phyloP scores from a whole-genome alignment of 805 yeast species.

The Metschnikowia cubensis region DNA sequence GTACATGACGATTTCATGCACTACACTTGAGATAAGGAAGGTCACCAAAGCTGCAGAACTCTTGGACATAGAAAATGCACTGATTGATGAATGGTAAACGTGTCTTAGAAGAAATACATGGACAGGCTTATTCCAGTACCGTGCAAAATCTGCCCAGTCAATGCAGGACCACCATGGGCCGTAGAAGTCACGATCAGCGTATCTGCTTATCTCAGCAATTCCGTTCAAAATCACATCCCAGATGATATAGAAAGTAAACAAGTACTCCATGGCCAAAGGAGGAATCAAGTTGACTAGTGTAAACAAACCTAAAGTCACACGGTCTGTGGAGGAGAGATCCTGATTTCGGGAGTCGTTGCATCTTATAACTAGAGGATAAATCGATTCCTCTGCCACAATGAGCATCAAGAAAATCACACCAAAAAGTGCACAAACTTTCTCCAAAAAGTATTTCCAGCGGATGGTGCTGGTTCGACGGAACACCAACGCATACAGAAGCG shows the following conservation, averaged over 20 bases:
- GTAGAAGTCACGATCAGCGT: constrained; percentile 89
- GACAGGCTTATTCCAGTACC: constrained; percentile 94
- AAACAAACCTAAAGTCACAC: constrained; percentile 5
- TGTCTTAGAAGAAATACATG: constrained; percentile 86
- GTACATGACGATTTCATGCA: constrained; percentile 92
- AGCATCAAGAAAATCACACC: constrained; percentile 86
- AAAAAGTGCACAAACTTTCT: constrained; percentile 74
- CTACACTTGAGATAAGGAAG: constrained; percentile 70
- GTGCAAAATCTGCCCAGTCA: constrained; percentile 88
- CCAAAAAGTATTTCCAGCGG: constrained; percentile 63
- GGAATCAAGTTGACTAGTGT: constrained; percentile 72
- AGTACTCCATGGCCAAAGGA: constrained; percentile 69
- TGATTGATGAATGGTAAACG: constrained; percentile 87
- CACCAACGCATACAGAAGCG: constrained; percentile 75
- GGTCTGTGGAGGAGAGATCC: constrained; percentile 2
- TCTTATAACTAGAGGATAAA: constrained; percentile 68
- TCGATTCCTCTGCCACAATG: constrained; percentile 64
- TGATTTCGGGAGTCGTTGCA: constrained; percentile 49
- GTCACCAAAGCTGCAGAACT: constrained; percentile 70
- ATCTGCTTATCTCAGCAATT: constrained; percentile 81
- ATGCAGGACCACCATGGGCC: constrained; percentile 98
- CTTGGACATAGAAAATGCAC: constrained; percentile 65
- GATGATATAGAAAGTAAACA: constrained; percentile 79
- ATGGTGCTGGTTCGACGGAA: constrained; percentile 73
- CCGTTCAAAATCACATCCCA: constrained; percentile 94